phyloP scores from a whole-genome alignment of 345 rosid species.

The Moricandia moricandioides region DNA sequence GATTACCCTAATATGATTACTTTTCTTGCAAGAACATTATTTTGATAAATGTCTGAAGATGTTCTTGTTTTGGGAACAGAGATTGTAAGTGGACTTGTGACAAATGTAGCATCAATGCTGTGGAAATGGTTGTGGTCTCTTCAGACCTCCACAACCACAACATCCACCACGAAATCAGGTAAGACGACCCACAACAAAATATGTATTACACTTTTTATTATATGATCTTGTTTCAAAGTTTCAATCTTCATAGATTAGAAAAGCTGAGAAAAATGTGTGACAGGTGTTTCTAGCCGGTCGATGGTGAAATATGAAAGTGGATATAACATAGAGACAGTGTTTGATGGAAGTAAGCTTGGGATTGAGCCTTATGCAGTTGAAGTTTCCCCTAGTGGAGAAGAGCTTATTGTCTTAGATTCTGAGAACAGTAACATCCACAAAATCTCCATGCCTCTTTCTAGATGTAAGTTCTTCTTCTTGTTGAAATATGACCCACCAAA shows the following conservation, averaged over 20 bases:
- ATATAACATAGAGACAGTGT: constrained; percentile 89
- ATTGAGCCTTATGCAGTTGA: constrained; percentile 80
- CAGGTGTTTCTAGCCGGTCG: constrained; percentile 82
- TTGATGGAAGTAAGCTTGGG: constrained; percentile 95
- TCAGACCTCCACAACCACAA: constrained; percentile 53
- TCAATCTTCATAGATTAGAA: background rate
- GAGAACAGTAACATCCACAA: constrained; percentile 85
- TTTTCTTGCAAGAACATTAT: background rate
- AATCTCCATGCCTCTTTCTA: constrained; percentile 78
- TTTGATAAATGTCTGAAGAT: constrained; percentile 2
- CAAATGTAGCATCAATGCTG: constrained; percentile 71
- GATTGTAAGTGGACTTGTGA: constrained; percentile 67
- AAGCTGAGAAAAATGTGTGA: background rate
- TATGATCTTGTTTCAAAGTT: constrained; percentile 20
- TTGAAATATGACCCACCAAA: constrained; percentile 27
- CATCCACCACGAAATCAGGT: constrained; percentile 70
- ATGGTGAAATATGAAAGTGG: constrained; percentile 96
- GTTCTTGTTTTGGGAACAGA: constrained; percentile 41
- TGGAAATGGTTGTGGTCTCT: constrained; percentile 96
- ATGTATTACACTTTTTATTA: background rate
- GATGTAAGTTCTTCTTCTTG: constrained; percentile 52
- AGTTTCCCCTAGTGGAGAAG: constrained; percentile 65
- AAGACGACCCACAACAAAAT: background rate
- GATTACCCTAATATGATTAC: background rate
- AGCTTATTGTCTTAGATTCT: constrained; percentile 82